phyloP scores from a whole-genome alignment of 2,329 filamentous ascomycete genomes.

The Cladophialophora chaetospira region DNA sequence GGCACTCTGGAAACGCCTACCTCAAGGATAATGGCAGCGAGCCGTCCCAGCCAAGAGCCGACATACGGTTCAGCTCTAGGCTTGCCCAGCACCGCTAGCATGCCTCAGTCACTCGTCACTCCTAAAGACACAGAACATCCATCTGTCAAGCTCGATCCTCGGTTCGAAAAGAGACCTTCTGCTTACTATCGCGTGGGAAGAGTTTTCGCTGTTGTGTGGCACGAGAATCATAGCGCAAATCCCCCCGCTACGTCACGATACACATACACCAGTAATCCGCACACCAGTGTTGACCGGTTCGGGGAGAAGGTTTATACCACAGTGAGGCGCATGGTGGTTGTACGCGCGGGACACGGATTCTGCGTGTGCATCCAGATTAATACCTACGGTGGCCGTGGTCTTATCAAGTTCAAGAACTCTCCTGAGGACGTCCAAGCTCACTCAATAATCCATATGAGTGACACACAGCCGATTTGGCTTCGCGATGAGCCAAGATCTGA shows the following conservation, averaged over 20 bases:
- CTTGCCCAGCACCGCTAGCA: too few relatives aligned
- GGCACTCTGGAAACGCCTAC: too few relatives aligned
- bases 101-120: too few relatives aligned
- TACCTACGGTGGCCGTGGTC: conserved; percentile 43
- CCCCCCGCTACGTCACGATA: not conserved
- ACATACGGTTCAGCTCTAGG: too few relatives aligned
- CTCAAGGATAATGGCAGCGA: too few relatives aligned
- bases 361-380: conserved; percentile 43
- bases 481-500: too few relatives aligned
- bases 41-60: too few relatives aligned
- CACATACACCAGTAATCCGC: not conserved
- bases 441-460: conserved; percentile 42
- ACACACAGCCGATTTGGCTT: too few relatives aligned
- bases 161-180: not conserved
- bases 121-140: too few relatives aligned
- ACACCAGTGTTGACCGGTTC: conserved; percentile 13
- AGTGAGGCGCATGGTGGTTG: conserved; percentile 41
- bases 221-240: not conserved
- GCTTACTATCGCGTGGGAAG: not conserved
- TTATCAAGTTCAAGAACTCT: conserved; percentile 41
- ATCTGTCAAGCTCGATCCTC: too few relatives aligned
- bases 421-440: conserved; percentile 37
- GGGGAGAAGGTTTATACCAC: conserved; percentile 33
- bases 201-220: conserved; percentile 5
- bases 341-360: conserved; percentile 34